Conservation (phyloP, 257 asterid species). For the Solanum ossicruentum region DNA sequence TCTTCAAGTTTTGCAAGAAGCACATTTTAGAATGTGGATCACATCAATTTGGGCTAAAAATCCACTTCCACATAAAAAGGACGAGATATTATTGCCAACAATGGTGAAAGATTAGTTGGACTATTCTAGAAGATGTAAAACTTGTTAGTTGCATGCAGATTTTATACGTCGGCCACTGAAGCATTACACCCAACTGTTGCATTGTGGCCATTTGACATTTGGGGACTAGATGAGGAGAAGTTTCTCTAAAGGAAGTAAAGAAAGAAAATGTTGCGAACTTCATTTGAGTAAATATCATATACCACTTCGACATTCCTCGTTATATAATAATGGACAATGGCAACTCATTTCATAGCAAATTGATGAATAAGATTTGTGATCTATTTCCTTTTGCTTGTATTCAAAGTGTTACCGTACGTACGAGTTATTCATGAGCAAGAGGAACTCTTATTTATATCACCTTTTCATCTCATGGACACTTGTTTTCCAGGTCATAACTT, state of each 20-base stretch:
- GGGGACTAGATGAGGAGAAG: neutral
- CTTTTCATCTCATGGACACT: neutral
- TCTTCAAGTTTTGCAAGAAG: neutral
- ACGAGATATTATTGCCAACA: neutral
- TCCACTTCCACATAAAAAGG: neutral
- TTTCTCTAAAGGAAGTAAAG: neutral
- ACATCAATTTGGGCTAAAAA: neutral
- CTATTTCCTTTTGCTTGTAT: neutral
- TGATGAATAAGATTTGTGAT: neutral
- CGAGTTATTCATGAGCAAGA: neutral
- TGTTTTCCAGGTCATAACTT: conserved; percentile 53
- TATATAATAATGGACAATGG: neutral
- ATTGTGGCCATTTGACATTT: neutral
- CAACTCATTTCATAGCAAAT: neutral
- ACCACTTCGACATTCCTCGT: neutral
- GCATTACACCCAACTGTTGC: neutral
- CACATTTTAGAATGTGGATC: neutral
- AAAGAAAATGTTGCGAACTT: neutral
- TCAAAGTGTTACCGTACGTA: neutral
- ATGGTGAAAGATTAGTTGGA: neutral
- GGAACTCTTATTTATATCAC: neutral
- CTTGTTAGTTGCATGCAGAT: neutral
- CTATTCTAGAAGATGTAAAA: neutral
- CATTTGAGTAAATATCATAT: neutral
- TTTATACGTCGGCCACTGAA: neutral